Percentiles rank a stretch among this genome's conserved stretches.
phyloP scores from a whole-genome alignment of 208 protist genomes.

The Blastocrithidia nonstop region DNA sequence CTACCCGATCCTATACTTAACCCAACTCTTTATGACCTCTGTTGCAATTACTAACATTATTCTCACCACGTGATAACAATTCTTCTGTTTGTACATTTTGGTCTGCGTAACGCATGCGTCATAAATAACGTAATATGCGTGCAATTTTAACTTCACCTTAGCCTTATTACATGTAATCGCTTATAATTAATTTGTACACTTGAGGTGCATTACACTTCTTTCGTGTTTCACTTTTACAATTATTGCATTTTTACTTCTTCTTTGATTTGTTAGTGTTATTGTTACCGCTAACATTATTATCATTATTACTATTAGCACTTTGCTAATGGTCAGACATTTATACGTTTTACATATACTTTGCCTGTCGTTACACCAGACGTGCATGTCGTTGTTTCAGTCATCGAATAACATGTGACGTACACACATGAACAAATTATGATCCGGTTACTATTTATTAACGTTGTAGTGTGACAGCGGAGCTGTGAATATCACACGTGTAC shows the following conservation, averaged over 20 bases:
- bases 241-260: too few species aligned
- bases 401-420: slow-evolving; percentile 7
- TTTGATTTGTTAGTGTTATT: too few species aligned
- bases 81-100: slow-evolving; percentile 23
- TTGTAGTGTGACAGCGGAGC: slow-evolving; percentile 16
- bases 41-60: too few species aligned
- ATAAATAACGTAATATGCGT: slow-evolving; percentile 22
- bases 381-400: neutral
- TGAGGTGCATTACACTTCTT: too few species aligned
- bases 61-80: too few species aligned
- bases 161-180: slow-evolving; percentile 29
- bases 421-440: slow-evolving; percentile 57
- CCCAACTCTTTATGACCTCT: too few species aligned
- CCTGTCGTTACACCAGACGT: slow-evolving; percentile 1
- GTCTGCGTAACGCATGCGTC: slow-evolving; percentile 8
- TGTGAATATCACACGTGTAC: slow-evolving; percentile 32
- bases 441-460: slow-evolving; percentile 54
- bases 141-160: slow-evolving; percentile 82
- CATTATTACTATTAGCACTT: neutral
- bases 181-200: slow-evolving; percentile 6
- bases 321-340: neutral
- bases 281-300: too few species aligned
- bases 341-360: too few species aligned
- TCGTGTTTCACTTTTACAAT: too few species aligned
- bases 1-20: slow-evolving; percentile 43